A percentile compares a stretch with the other conserved stretches of the same genome.
Conservation (phyloP, 2,329 filamentous ascomycete genomes). For the Colletotrichum salicis region DNA sequence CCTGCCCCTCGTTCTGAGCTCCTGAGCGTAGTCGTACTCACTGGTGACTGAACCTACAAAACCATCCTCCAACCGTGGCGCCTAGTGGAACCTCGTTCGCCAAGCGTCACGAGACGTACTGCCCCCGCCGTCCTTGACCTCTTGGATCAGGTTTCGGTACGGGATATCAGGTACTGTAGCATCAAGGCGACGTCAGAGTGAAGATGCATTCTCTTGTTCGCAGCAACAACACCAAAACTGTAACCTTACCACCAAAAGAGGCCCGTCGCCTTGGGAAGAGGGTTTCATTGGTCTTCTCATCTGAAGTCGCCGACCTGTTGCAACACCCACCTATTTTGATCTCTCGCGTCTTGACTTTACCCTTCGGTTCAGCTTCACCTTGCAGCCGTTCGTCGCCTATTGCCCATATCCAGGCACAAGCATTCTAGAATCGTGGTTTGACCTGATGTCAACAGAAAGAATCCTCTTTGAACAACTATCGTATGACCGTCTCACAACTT, state of each 20-base stretch:
- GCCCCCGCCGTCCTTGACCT: background rate
- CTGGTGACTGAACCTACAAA: background rate
- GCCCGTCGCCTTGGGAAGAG: background rate
- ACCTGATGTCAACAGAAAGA: conserved; percentile 1
- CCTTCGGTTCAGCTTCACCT: background rate
- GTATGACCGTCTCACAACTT: background rate
- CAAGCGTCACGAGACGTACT: background rate
- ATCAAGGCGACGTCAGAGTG: background rate
- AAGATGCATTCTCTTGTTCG: background rate
- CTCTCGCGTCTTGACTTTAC: background rate
- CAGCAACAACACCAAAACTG: background rate
- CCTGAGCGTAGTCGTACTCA: background rate
- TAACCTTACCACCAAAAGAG: background rate
- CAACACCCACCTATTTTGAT: background rate
- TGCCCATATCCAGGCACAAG: background rate
- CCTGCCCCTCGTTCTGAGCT: background rate
- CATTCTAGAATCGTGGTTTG: conserved; percentile 5
- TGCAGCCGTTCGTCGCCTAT: conserved; percentile 13
- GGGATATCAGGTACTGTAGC: background rate
- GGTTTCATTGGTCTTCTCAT: conserved; percentile 6
- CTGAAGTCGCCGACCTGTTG: conserved; percentile 4
- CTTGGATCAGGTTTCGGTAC: background rate
- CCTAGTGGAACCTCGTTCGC: background rate
- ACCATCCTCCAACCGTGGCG: background rate
- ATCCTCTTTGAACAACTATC: background rate